Base-by-base conservation (phyloP, 306 rosid species). In the Astragalus membranaceus region DNA sequence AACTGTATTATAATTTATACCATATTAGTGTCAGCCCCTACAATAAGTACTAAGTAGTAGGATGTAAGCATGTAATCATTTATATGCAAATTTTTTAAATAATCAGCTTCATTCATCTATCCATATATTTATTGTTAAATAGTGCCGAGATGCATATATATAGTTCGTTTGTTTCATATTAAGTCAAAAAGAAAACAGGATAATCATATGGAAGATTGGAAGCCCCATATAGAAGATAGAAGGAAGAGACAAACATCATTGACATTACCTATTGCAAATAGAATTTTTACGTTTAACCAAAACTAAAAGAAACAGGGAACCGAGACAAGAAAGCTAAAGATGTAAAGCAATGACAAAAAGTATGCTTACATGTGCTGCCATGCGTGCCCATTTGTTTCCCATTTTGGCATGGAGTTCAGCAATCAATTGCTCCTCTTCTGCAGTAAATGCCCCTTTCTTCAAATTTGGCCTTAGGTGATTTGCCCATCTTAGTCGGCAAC, bases 351-450 rank as follows among this genome's bases (percentile, higher is more conserved):
- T 43, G 29, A 84, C n/a, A 59, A 77, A 74, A 36, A 13, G 56
- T 20, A 73, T 47, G 81, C 98, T 81, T 85, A 93, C 98, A 35
- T 90, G 92, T 15, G 92, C 84, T 0, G 98, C 96, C 97, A 93
- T 93, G 63, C 90, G 94, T n/a, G 98, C 97, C 98, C 98, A 93
- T 80, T 87, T 93, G 83, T 93, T 93, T 78, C 98, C 98, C 94
- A 90, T 84, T 86, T 85, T 80, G 50, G 88, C 82, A 30, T 93
- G 98, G 67, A 93, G 97, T 68, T 88, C 82, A 84, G 85, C 87
- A 60, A 93, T 90, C 75, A 82, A n/a, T 59, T 39, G 75, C 80
- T 93, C 98, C 82, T 93, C 98, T 23, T 90, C 94, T 3, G 85
- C 33, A 37, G 98, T 87, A 81, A 93, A 85, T 14, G 96, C 82